Conservation (phyloP, 495 filamentous ascomycete genomes). For the Daldinia childiae region DNA sequence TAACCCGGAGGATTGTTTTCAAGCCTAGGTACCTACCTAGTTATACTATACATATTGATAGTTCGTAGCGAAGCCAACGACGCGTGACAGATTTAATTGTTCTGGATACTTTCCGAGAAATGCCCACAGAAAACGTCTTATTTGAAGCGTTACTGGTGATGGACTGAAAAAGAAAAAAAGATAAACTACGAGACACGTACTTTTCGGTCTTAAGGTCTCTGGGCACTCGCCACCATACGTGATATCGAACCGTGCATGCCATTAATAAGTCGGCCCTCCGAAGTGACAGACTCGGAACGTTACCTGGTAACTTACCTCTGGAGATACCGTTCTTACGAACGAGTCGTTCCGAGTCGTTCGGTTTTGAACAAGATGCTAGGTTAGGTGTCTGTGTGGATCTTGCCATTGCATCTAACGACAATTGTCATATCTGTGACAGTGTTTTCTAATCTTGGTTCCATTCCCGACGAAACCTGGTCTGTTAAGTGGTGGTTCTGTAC, state of each 20-base stretch:
- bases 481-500: not conserved
- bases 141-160: not conserved
- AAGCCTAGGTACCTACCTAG: not conserved
- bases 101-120: not conserved
- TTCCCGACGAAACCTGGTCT: not conserved
- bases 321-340: not conserved
- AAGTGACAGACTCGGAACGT: not conserved
- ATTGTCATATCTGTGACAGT: not conserved
- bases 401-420: not conserved
- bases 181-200: not conserved
- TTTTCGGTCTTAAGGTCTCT: not conserved
- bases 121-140: not conserved
- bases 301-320: not conserved
- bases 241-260: slow-evolving; percentile 3
- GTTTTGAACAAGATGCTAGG: not conserved
- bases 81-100: slow-evolving; percentile 2
- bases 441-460: not conserved
- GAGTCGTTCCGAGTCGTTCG: not conserved
- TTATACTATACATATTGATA: not conserved
- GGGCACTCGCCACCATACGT: not conserved
- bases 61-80: slow-evolving; percentile 11
- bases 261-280: slow-evolving; percentile 7
- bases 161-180: not conserved
- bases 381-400: not conserved
- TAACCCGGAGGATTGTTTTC: not conserved